A percentile compares a stretch with the other conserved stretches of the same genome.
These are phyloP conservation scores for Dalbergia cochinchinensis DNA, from an alignment of 306 rosid species.

Conservation along the genomic window DNA sequence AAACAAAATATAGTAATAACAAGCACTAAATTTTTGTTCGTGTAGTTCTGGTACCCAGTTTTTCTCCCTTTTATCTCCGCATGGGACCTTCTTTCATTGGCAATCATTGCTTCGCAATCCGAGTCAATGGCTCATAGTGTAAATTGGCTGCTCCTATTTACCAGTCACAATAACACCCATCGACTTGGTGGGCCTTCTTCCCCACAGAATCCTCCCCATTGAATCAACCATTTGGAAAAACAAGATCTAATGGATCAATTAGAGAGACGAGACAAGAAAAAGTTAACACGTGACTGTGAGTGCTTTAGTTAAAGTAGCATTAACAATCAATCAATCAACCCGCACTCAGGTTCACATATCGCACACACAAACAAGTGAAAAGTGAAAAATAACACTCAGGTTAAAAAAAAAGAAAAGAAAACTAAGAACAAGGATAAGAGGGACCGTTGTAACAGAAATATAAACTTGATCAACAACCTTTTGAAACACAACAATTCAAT, in stretches of 20 bases:
- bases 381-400: background rate
- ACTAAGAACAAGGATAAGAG: background rate
- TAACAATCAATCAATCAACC: background rate
- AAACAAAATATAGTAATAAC: no score
- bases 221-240: no score
- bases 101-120: slow-evolving; percentile 15
- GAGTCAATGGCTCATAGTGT: background rate
- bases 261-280: no score
- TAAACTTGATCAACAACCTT: slow-evolving; percentile 5
- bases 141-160: slow-evolving; percentile 27
- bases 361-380: no score
- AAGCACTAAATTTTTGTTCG: no score
- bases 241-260: background rate
- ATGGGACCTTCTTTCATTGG: background rate
- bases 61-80: background rate
- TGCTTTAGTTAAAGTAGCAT: slow-evolving; percentile 44
- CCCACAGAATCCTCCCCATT: no score
- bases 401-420: background rate
- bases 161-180: background rate
- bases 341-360: background rate
- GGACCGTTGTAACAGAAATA: slow-evolving; percentile 54
- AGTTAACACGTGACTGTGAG: background rate
- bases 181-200: slow-evolving; percentile 7
- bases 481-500: background rate
- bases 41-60: background rate